Base-by-base conservation (phyloP, 2,329 filamentous ascomycete genomes). In the Orbilia ellipsospora region DNA sequence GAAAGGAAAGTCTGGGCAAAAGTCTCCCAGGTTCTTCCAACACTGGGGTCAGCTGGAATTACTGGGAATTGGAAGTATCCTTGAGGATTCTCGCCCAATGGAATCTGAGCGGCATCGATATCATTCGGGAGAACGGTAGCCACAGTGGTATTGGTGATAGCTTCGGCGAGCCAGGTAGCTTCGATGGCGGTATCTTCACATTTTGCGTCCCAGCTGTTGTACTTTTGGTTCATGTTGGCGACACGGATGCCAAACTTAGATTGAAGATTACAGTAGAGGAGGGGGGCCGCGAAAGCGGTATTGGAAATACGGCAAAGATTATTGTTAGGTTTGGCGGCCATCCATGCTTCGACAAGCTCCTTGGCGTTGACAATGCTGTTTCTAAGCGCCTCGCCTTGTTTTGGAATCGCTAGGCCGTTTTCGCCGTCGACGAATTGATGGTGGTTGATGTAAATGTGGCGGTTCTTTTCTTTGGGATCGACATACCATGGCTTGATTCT, bases 301-400 rank as follows among this genome's bases (percentile, higher is more conserved):
- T 36, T 36, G 31, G 5, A 7, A 10, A 36, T 6, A 36, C 31
- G 31, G 5, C 31, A 36, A 10, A 36, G 31, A 36, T 36, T 10
- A 6, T 36, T 2, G 5, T 36, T 7, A 10, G 31, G 31, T 7
- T 36, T 36, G 5, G 31, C 31, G 31, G 31, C 31, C 31, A 36
- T 36, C 6, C 5, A 36, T 36, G 31, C 31, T 6, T 36, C 31
- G 42, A 52, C 23, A 4, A 48, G 56, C 13, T 12, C 52, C 44
- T 67, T 67, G 13, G 42, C 63, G 28, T n/a, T 28, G n/a, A 57
- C 44, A 42, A 67, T 67, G 18, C 63, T 67, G 31, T 67, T 67
- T n/a, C 10, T 8, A 4, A 67, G 18, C 7, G 50, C 54, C 0
- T n/a, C 13, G 12, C 16, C 2, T 23, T 40, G 54, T 7, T 40